Conservation (phyloP, 179 eudicot genomes). For the Gypsophila paniculata region DNA sequence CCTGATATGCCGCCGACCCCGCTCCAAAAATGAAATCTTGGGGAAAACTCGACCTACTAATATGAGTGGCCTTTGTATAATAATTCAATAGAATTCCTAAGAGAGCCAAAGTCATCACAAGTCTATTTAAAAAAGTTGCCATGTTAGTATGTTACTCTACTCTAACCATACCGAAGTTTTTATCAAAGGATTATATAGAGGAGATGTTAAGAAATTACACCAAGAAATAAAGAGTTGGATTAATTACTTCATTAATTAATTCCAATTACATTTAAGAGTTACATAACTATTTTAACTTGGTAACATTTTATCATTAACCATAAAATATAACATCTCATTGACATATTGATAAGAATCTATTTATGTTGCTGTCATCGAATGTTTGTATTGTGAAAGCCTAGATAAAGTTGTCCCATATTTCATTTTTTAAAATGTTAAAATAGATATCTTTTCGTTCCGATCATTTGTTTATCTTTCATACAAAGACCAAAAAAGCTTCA, state of each 20-base stretch:
- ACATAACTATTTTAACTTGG: background rate
- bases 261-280: background rate
- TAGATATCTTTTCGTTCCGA: too few relatives aligned
- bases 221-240: background rate
- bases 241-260: too few relatives aligned
- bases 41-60: slow-evolving; percentile 2
- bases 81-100: background rate
- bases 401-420: too few relatives aligned
- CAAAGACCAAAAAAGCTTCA: too few relatives aligned
- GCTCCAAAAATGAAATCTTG: slow-evolving; percentile 17
- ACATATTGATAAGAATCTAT: too few relatives aligned
- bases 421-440: too few relatives aligned
- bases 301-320: too few relatives aligned
- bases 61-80: background rate
- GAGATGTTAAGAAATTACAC: background rate
- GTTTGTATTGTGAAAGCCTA: too few relatives aligned
- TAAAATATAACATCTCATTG: too few relatives aligned
- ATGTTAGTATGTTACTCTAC: background rate
- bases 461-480: too few relatives aligned
- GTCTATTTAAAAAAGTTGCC: background rate
- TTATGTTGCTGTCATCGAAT: too few relatives aligned
- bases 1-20: slow-evolving; percentile 13
- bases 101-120: background rate
- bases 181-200: background rate
- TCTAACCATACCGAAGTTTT: background rate